These are phyloP conservation scores for Penicillium fimorum DNA, from an alignment of 495 filamentous ascomycete genomes.

Conservation along the genomic window DNA sequence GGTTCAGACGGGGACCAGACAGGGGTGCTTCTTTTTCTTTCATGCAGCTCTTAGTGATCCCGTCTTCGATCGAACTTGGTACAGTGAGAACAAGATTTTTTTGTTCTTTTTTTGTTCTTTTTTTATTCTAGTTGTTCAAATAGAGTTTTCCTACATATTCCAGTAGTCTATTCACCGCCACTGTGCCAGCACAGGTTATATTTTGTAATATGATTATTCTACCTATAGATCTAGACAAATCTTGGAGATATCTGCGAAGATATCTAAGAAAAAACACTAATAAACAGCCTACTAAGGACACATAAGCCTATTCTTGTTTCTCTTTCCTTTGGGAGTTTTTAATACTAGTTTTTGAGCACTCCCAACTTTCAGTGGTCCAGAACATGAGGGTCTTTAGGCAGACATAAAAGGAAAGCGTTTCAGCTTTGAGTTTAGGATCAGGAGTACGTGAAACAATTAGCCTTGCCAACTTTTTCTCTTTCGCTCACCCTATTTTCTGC, in stretches of 20 bases:
- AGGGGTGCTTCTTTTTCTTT: background rate
- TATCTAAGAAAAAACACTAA: no score
- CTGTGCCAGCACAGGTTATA: no score
- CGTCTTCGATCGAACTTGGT: background rate
- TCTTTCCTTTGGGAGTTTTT: no score
- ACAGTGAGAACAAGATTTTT: background rate
- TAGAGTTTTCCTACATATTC: background rate
- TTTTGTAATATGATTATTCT: no score
- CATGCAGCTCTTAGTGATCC: background rate
- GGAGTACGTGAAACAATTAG: background rate
- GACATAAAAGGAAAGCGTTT: background rate
- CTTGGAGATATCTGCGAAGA: no score
- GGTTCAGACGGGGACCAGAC: background rate
- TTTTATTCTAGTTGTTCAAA: background rate
- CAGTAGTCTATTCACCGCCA: no score
- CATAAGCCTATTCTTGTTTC: no score
- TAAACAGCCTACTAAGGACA: no score
- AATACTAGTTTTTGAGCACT: background rate
- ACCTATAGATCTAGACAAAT: no score
- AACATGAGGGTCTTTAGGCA: background rate
- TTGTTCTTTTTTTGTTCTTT: background rate
- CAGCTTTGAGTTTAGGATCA: background rate
- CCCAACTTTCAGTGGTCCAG: background rate
- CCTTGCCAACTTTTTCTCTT: background rate
- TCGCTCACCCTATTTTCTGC: background rate